These are phyloP conservation scores for Halophytophthora batemanensis DNA, from an alignment of 352 stramenopile genomes.

Conservation along the genomic window DNA sequence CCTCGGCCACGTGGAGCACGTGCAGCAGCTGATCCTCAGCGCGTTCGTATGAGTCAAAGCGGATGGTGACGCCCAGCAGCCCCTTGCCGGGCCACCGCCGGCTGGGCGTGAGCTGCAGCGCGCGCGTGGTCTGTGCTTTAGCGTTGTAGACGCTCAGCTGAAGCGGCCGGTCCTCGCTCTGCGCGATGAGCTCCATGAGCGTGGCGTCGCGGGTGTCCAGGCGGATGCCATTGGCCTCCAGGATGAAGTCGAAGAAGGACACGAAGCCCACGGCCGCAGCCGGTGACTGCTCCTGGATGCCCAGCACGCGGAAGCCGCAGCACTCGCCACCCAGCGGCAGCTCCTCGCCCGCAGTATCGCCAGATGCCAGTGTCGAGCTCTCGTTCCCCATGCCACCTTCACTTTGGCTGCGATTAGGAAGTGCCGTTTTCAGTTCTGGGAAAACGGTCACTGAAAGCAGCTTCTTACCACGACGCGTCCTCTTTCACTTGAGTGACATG, in stretches of 20 bases:
- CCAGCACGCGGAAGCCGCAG: constrained; percentile 94
- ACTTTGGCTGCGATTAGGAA: not conserved
- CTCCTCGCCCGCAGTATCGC: constrained; percentile 14
- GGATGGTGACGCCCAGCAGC: constrained; percentile 96
- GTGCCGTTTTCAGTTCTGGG: too few relatives aligned
- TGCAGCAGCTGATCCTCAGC: constrained; percentile 95
- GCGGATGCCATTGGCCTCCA: constrained; percentile 91
- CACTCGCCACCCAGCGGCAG: constrained; percentile 55
- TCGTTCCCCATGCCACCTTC: constrained; percentile 72
- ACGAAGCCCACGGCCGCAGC: constrained; percentile 92
- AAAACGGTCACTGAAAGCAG: too few relatives aligned
- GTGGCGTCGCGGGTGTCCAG: constrained; percentile 85
- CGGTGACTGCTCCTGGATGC: constrained; percentile 95
- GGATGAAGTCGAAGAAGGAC: constrained; percentile 98
- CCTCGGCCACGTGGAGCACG: constrained; percentile 66
- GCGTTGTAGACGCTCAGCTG: constrained; percentile 75
- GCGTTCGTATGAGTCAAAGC: constrained; percentile 95
- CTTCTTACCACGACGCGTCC: too few relatives aligned
- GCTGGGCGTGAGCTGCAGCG: constrained; percentile 88
- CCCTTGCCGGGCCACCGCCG: constrained; percentile 93
- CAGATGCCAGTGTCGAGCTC: constrained; percentile 27
- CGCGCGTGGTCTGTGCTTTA: constrained; percentile 71
- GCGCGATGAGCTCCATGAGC: constrained; percentile 91
- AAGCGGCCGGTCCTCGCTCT: constrained; percentile 75
- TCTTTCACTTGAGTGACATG: too few relatives aligned